A percentile compares a stretch with the other conserved stretches of the same genome.
Conservation (phyloP, 2,329 filamentous ascomycete species). For the Dothideomycetes sp. region DNA sequence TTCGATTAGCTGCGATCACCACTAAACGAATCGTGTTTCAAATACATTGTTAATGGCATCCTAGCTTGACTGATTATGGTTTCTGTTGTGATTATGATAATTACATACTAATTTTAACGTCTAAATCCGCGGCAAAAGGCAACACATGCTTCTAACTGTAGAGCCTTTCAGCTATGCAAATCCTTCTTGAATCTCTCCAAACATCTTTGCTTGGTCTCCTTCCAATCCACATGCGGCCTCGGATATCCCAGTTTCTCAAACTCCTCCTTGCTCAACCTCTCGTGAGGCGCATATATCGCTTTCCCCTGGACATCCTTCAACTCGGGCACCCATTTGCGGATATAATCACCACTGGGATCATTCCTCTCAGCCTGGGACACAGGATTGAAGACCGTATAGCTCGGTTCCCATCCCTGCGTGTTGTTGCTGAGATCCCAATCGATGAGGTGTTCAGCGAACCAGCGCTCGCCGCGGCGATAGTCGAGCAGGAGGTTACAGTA, state of each 20-base stretch:
- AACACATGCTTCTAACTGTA: too few species aligned
- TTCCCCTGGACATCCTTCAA: conserved; percentile 31
- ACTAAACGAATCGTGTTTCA: too few species aligned
- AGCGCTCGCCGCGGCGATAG: conserved; percentile 38
- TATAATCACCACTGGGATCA: conserved; percentile 27
- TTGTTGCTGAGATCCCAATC: conserved; percentile 40
- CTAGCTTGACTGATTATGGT: too few species aligned
- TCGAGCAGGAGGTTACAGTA: conserved; percentile 39
- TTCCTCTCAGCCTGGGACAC: conserved; percentile 27
- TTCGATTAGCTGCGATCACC: too few species aligned
- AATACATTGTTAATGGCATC: too few species aligned
- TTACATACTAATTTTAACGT: too few species aligned
- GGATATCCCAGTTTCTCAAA: conserved; percentile 39
- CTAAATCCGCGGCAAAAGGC: too few species aligned
- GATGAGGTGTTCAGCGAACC: conserved; percentile 39
- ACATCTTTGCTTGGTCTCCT: conserved; percentile 30
- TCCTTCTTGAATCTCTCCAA: conserved; percentile 33
- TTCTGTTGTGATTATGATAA: too few species aligned
- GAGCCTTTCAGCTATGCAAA: too few species aligned
- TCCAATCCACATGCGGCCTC: conserved; percentile 33
- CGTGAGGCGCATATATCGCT: conserved; percentile 37
- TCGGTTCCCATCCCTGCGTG: conserved; percentile 42
- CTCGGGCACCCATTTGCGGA: conserved; percentile 27
- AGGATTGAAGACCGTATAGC: conserved; percentile 38
- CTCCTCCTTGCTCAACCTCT: conserved; percentile 31